phyloP scores from a whole-genome alignment of 1,139 yeast species.

The Yamadazyma atmosphaerica region DNA sequence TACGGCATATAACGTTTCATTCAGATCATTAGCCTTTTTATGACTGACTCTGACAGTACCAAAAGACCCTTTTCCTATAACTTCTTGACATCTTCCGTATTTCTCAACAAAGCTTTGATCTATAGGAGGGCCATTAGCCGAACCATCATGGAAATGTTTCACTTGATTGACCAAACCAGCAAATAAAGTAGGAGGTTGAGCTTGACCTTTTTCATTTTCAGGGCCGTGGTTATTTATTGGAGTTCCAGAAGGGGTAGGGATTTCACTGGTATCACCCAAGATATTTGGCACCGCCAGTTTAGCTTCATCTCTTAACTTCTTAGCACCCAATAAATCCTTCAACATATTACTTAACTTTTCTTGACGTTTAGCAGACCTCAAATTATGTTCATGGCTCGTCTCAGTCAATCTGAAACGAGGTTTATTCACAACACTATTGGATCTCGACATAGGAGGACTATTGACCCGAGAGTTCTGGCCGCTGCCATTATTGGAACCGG shows the following conservation, averaged over 20 bases:
- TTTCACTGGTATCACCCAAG: slow-evolving; percentile 18
- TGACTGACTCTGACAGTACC: slow-evolving; percentile 51
- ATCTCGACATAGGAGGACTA: slow-evolving; percentile 17
- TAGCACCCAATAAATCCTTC: slow-evolving; percentile 80
- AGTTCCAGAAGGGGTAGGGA: neutral
- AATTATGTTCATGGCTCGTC: slow-evolving; percentile 81
- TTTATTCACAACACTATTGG: slow-evolving; percentile 13
- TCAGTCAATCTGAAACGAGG: slow-evolving; percentile 57
- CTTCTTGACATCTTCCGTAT: slow-evolving; percentile 52
- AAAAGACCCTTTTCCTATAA: slow-evolving; percentile 48
- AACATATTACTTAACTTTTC: slow-evolving; percentile 87
- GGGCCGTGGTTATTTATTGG: no score
- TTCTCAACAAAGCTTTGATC: slow-evolving; percentile 48
- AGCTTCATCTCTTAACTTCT: slow-evolving; percentile 77
- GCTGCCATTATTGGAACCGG: slow-evolving; percentile 1
- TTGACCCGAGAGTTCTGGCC: slow-evolving; percentile 9
- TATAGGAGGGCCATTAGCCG: slow-evolving; percentile 18
- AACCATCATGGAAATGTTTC: slow-evolving; percentile 20
- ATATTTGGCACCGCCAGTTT: slow-evolving; percentile 80
- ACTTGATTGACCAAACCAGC: slow-evolving; percentile 78
- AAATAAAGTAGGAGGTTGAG: slow-evolving; percentile 71
- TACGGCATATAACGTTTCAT: slow-evolving; percentile 46
- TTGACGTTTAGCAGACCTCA: slow-evolving; percentile 78
- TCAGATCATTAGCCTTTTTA: slow-evolving; percentile 29
- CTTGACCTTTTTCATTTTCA: neutral